Evolutionary conservation across 2,329 filamentous ascomycete genomes (phyloP).

Genomic region (Dryadomyces quercivorus): DNA sequence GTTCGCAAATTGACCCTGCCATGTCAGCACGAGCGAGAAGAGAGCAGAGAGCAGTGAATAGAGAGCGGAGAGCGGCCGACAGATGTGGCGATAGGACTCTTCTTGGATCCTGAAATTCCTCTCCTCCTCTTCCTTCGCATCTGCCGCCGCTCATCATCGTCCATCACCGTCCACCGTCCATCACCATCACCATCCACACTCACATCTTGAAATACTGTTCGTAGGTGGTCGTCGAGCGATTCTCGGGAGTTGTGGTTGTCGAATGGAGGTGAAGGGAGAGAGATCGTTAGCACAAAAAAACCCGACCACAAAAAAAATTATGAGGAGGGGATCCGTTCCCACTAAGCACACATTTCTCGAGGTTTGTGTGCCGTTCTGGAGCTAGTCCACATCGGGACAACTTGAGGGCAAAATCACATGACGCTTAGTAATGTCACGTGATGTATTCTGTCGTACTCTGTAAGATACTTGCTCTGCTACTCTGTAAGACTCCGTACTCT

Average conservation of each 20-base stretch:
- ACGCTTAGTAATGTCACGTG: background rate
- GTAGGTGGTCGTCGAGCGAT: slow-evolving; percentile 7
- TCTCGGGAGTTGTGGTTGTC: slow-evolving; percentile 1
- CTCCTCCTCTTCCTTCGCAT: background rate
- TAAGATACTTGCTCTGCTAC: too few species aligned
- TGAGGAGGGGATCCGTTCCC: slow-evolving; percentile 2
- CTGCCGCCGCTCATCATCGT: background rate
- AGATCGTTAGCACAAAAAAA: slow-evolving; percentile 6
- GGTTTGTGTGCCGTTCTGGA: slow-evolving; percentile 9
- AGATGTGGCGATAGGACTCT: too few species aligned
- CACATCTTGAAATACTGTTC: slow-evolving; percentile 10
- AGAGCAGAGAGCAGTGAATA: slow-evolving; percentile 17
- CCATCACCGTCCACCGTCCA: too few species aligned
- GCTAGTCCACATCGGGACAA: slow-evolving; percentile 7
- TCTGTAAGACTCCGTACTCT: too few species aligned
- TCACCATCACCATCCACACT: background rate
- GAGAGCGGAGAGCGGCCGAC: slow-evolving; percentile 7
- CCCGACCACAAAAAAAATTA: slow-evolving; percentile 6
- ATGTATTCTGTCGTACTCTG: too few species aligned
- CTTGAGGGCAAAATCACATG: slow-evolving; percentile 10
- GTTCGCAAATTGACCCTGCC: slow-evolving; percentile 97
- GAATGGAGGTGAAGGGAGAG: background rate
- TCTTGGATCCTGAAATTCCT: background rate
- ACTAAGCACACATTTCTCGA: slow-evolving; percentile 9
- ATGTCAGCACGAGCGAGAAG: slow-evolving; percentile 21